Evolutionary conservation across 768 basidiomycete genomes (phyloP).

Genomic region (Mycena filopes): DNA sequence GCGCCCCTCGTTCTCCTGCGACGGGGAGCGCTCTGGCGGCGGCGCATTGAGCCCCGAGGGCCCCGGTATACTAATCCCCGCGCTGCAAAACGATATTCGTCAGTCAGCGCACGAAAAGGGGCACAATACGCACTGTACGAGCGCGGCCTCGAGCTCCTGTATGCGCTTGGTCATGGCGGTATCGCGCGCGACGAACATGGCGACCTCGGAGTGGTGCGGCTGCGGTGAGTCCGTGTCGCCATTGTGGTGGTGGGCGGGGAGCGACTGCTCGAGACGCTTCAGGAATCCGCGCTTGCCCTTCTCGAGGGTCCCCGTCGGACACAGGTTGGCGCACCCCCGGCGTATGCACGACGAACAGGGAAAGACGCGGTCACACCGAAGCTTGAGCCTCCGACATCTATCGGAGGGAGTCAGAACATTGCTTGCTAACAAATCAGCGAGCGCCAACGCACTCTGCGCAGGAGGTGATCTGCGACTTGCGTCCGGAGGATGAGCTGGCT

Average conservation of each 20-base stretch:
- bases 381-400: background rate
- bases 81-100: slow-evolving; percentile 1
- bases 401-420: too few species aligned
- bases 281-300: slow-evolving; percentile 40
- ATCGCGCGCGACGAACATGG: slow-evolving; percentile 39
- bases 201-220: slow-evolving; percentile 36
- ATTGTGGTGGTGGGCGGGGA: slow-evolving; percentile 28
- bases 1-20: slow-evolving; percentile 25
- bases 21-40: background rate
- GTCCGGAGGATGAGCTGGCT: slow-evolving; percentile 1
- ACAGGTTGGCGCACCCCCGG: slow-evolving; percentile 52
- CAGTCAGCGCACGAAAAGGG: background rate
- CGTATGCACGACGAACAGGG: slow-evolving; percentile 55
- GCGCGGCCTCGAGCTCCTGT: slow-evolving; percentile 38
- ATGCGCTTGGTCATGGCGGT: slow-evolving; percentile 40
- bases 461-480: slow-evolving; percentile 36
- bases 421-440: too few species aligned
- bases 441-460: slow-evolving; percentile 33
- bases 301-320: slow-evolving; percentile 44
- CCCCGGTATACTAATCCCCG: slow-evolving; percentile 23
- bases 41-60: background rate
- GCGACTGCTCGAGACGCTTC: slow-evolving; percentile 38
- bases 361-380: slow-evolving; percentile 49
- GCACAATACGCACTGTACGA: slow-evolving; percentile 22
- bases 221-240: slow-evolving; percentile 20